Conservation (phyloP, 176 grass and related monocot species). For the Hyparrhenia diplandra region DNA sequence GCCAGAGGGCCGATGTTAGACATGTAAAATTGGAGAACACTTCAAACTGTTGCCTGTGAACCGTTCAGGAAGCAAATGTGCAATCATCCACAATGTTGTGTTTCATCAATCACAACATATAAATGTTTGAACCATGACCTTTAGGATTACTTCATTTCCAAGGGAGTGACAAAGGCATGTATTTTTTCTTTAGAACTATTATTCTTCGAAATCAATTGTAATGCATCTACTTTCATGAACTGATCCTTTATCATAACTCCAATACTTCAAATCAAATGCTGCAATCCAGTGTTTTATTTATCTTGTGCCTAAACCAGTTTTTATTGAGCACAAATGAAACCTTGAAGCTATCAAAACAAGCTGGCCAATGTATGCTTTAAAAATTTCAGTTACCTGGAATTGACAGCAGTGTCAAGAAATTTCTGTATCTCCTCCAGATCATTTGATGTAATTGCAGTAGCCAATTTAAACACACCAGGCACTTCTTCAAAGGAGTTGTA, state of each 20-base stretch:
- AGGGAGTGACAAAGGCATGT: not conserved
- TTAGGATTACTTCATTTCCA: not conserved
- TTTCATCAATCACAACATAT: not conserved
- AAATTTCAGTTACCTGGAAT: constrained; percentile 64
- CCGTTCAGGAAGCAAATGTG: not conserved
- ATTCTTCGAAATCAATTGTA: not conserved
- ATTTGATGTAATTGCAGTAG: constrained; percentile 93
- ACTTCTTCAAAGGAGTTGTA: constrained; percentile 91
- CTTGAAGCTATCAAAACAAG: not conserved
- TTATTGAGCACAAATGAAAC: not conserved
- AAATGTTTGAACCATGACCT: not conserved
- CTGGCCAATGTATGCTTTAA: not conserved
- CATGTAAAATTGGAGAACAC: not conserved
- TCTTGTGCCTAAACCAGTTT: not conserved
- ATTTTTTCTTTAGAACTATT: not conserved
- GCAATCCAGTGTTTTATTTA: not conserved
- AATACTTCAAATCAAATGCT: not conserved
- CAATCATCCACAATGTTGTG: not conserved
- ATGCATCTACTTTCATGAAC: not conserved
- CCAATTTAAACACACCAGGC: constrained; percentile 85
- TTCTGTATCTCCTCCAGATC: constrained; percentile 97
- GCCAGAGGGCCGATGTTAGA: not conserved
- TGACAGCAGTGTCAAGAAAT: constrained; percentile 91
- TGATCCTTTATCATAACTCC: not conserved
- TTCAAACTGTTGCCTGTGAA: not conserved